Evolutionary conservation across 2,329 filamentous ascomycete species (phyloP).

Genomic region (Claviceps quebecensis): DNA sequence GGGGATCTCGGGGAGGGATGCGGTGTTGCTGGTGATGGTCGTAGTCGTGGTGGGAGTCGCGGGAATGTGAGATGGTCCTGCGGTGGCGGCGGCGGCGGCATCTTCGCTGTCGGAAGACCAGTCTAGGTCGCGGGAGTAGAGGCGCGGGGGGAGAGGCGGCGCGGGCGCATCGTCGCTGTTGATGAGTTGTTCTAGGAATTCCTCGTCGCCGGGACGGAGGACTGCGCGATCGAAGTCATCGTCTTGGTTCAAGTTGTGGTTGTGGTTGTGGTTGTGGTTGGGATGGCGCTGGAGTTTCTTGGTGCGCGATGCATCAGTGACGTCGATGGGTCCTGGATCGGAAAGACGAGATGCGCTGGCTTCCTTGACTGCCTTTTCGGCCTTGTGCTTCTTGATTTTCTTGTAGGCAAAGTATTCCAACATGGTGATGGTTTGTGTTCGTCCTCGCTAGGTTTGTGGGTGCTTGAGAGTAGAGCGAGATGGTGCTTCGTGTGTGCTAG

Average conservation of each 20-base stretch:
- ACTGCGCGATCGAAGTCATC: constrained; percentile 22
- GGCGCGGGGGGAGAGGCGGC: constrained; percentile 41
- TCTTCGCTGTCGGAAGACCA: constrained; percentile 26
- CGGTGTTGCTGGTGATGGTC: constrained; percentile 16
- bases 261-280: not conserved
- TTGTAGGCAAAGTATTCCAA: constrained; percentile 49
- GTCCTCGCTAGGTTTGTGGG: too few relatives aligned
- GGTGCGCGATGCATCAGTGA: constrained; percentile 1
- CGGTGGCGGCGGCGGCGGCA: constrained; percentile 4
- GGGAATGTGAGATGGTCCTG: constrained; percentile 13
- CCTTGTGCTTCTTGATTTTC: constrained; percentile 46
- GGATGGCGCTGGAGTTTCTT: not conserved
- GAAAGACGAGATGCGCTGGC: constrained; percentile 7
- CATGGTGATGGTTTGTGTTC: constrained; percentile 27
- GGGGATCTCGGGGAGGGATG: too few relatives aligned
- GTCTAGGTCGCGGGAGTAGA: constrained; percentile 35
- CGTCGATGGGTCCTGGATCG: constrained; percentile 4
- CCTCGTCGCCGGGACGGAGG: constrained; percentile 41
- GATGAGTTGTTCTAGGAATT: constrained; percentile 42
- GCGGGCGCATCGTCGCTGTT: constrained; percentile 26
- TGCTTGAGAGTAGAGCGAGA: too few relatives aligned
- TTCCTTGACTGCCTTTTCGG: constrained; percentile 28
- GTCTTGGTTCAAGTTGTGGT: constrained; percentile 4
- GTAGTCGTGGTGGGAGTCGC: constrained; percentile 3
- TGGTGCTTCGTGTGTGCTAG: too few relatives aligned